Percentiles rank a stretch among this genome's conserved stretches.
Conservation (phyloP, 208 protist species). For the Leishmania lainsoni region DNA sequence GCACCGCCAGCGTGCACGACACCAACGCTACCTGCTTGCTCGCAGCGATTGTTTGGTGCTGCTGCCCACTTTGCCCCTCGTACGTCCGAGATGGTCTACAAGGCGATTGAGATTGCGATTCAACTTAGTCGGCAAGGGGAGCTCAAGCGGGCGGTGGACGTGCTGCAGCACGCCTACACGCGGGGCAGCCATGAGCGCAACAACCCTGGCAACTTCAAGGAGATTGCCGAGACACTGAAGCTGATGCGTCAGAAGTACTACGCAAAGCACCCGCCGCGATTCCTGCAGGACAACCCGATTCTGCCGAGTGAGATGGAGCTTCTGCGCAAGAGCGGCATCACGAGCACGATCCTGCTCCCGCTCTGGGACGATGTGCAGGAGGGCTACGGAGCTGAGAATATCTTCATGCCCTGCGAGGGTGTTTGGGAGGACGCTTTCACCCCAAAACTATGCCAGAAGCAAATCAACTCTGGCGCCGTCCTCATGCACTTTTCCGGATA, state of each 20-base stretch:
- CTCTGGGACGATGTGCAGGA: constrained; percentile 88
- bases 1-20: not conserved
- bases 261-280: constrained; percentile 60
- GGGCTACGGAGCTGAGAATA: constrained; percentile 84
- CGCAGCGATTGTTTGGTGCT: constrained; percentile 21
- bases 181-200: constrained; percentile 53
- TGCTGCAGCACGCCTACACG: constrained; percentile 79
- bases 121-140: constrained; percentile 52
- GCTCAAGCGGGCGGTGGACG: constrained; percentile 82
- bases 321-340: constrained; percentile 71
- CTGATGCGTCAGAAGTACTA: constrained; percentile 60
- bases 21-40: not conserved
- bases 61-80: constrained; percentile 40
- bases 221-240: constrained; percentile 62
- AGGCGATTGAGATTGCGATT: constrained; percentile 70
- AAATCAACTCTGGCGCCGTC: constrained; percentile 28
- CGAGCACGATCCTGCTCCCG: constrained; percentile 67
- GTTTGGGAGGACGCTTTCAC: constrained; percentile 61
- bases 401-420: constrained; percentile 80
- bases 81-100: constrained; percentile 59
- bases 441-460: constrained; percentile 35
- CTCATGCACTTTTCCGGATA: constrained; percentile 48
- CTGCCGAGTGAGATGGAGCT: constrained; percentile 76
- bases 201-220: constrained; percentile 70
- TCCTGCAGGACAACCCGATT: constrained; percentile 88